A percentile compares a stretch with the other conserved stretches of the same genome.
Conservation (phyloP, 2,329 filamentous ascomycete genomes). For the Scorias spongiosa region DNA sequence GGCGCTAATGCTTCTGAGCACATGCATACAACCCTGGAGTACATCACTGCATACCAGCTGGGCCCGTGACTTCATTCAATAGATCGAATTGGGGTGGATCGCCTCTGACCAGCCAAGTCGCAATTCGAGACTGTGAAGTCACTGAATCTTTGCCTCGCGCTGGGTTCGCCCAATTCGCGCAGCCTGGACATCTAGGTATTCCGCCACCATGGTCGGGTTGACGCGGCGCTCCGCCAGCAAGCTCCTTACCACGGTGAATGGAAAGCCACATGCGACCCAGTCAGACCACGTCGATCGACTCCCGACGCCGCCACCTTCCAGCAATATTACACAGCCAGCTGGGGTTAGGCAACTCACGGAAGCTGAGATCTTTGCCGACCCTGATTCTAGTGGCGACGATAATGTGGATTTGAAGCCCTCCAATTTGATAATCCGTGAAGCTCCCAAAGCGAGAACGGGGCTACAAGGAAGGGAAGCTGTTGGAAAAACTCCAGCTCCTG, state of each 20-base stretch:
- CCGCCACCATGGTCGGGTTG: not conserved
- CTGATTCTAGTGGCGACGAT: not conserved
- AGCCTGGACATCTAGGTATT: no score
- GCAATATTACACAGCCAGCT: not conserved
- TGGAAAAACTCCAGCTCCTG: no score
- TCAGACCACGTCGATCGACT: constrained; percentile 21
- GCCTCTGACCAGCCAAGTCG: no score
- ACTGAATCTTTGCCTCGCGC: no score
- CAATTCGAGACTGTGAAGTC: no score
- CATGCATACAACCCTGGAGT: no score
- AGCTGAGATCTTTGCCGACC: not conserved
- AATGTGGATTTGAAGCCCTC: not conserved
- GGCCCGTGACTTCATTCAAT: no score
- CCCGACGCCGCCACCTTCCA: constrained; percentile 5
- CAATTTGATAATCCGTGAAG: not conserved
- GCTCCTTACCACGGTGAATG: constrained; percentile 19
- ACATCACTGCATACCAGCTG: no score
- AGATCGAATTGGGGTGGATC: no score
- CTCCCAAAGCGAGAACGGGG: not conserved
- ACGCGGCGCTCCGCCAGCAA: not conserved
- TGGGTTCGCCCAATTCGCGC: no score
- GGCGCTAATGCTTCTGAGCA: no score
- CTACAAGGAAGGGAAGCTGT: not conserved
- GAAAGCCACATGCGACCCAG: constrained; percentile 21
- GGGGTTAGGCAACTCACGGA: not conserved